Evolutionary conservation across 306 rosid species (phyloP).

Genomic region (Cotoneaster glaucophyllus): DNA sequence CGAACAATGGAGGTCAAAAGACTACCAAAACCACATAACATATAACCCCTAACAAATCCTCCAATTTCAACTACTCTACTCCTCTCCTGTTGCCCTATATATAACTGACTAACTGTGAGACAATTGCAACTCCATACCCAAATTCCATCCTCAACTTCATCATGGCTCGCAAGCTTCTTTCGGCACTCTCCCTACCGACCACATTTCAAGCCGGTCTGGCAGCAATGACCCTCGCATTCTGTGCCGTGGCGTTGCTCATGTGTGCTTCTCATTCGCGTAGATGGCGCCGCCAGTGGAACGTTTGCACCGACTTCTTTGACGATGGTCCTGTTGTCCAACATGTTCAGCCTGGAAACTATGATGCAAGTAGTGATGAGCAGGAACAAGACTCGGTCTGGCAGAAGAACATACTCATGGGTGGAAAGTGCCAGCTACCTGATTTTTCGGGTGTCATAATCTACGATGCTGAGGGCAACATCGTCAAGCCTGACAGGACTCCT

Average conservation of each 20-base stretch:
- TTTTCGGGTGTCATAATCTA: constrained; percentile 88
- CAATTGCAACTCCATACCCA: constrained; percentile 7
- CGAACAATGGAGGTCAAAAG: constrained; percentile 17
- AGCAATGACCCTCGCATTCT: constrained; percentile 39
- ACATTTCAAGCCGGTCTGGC: constrained; percentile 37
- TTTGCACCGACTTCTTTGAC: constrained; percentile 12
- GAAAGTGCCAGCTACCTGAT: constrained; percentile 86
- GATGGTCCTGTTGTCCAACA: constrained; percentile 7
- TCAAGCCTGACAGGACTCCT: constrained; percentile 42
- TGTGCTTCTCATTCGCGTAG: constrained; percentile 69
- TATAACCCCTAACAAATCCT: constrained; percentile 39
- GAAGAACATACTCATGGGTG: constrained; percentile 91
- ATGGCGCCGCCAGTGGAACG: constrained; percentile 38
- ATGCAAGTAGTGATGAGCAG: constrained; percentile 12
- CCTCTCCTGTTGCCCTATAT: neutral
- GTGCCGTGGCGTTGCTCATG: constrained; percentile 61
- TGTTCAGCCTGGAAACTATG: constrained; percentile 9
- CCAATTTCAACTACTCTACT: constrained; percentile 33
- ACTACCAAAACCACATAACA: constrained; percentile 40
- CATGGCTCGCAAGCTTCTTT: constrained; percentile 62
- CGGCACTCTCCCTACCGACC: constrained; percentile 20
- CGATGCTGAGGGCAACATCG: constrained; percentile 50
- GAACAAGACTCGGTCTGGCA: constrained; percentile 62
- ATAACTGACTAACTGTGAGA: constrained; percentile 11
- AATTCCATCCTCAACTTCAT: constrained; percentile 12